Evolutionary conservation across 1,139 yeast genomes (phyloP).

Genomic region (Geotrichum australiense): DNA sequence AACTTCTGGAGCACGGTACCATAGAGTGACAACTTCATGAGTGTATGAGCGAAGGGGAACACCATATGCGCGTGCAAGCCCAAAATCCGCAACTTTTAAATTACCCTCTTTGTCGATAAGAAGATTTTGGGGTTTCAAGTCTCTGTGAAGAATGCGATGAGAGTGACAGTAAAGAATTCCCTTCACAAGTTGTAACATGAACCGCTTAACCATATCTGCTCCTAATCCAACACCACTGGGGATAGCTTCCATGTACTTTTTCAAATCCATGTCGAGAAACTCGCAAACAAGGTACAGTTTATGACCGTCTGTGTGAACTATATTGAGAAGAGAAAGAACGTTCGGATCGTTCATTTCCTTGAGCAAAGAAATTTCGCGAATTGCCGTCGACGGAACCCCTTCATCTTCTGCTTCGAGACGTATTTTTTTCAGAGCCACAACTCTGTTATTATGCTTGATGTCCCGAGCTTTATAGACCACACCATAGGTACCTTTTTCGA

Average conservation of each 20-base stretch:
- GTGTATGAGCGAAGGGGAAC: conserved; percentile 95
- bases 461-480: conserved; percentile 96
- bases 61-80: conserved; percentile 95
- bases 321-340: conserved; percentile 84
- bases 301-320: conserved; percentile 95
- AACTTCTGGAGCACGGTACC: conserved; percentile 98
- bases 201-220: conserved; percentile 81
- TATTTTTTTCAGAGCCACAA: conserved; percentile 92
- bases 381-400: conserved; percentile 98
- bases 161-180: conserved; percentile 96
- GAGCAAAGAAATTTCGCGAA: conserved; percentile 86
- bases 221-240: conserved; percentile 92
- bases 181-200: conserved; percentile 84
- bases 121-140: conserved; percentile 91
- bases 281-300: conserved; percentile 91
- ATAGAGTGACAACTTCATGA: conserved; percentile 93
- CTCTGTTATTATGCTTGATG: conserved; percentile 76
- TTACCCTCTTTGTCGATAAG: conserved; percentile 93
- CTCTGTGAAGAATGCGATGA: conserved; percentile 92
- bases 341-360: conserved; percentile 92
- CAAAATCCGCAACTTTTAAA: conserved; percentile 93
- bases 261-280: conserved; percentile 86
- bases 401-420: conserved; percentile 96
- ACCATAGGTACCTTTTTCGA: conserved; percentile 81
- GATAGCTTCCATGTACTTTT: conserved; percentile 92